Conservation (phyloP, 2,329 filamentous ascomycete species). For the Cladophialophora immunda region DNA sequence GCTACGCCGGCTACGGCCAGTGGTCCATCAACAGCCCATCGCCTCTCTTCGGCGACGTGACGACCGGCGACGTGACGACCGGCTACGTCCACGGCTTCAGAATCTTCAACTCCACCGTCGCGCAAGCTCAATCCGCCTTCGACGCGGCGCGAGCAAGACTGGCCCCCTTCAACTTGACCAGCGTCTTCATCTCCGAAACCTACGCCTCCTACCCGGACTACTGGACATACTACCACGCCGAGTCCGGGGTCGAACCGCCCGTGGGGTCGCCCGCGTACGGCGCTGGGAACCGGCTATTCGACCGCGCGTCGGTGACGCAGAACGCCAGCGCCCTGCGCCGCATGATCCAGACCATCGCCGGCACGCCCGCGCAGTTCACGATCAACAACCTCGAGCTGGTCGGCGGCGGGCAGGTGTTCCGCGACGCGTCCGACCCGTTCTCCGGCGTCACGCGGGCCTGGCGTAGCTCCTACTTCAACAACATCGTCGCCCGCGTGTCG, state of each 20-base stretch:
- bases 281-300: constrained; percentile 43
- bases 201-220: constrained; percentile 42
- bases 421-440: constrained; percentile 53
- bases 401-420: constrained; percentile 46
- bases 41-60: constrained; percentile 42
- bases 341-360: constrained; percentile 41
- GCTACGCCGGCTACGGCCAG: constrained; percentile 45
- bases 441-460: constrained; percentile 62
- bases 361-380: constrained; percentile 40
- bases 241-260: constrained; percentile 42
- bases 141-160: constrained; percentile 37
- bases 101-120: constrained; percentile 40
- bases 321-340: constrained; percentile 37
- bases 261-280: constrained; percentile 37
- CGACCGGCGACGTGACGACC: constrained; percentile 42
- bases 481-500: constrained; percentile 44
- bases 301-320: constrained; percentile 38
- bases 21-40: constrained; percentile 41
- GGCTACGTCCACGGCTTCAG: constrained; percentile 43
- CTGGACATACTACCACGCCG: constrained; percentile 42
- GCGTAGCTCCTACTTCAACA: constrained; percentile 53
- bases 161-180: constrained; percentile 37
- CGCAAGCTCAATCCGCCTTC: constrained; percentile 38
- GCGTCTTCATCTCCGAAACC: constrained; percentile 42
- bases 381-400: constrained; percentile 51